Base-by-base conservation (phyloP, 2,329 filamentous ascomycete species). In the Fusarium mundagurra region DNA sequence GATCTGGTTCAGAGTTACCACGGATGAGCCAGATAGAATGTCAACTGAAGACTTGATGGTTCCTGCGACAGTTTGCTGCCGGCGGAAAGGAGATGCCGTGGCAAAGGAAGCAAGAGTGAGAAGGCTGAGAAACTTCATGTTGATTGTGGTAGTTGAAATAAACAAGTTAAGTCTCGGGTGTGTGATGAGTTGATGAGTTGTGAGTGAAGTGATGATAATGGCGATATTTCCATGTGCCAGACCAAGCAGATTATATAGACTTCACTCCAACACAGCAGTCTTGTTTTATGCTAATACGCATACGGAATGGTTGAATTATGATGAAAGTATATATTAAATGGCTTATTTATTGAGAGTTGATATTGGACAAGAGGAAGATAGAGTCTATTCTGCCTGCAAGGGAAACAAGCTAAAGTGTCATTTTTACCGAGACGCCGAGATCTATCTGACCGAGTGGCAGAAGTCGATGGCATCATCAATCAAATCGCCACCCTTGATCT, bases 51-150 rank as follows among this genome's bases (percentile, higher is more conserved):
- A 6, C 22, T 47, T 17, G 39, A 74, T 55, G 17, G 47, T 51
- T 54, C 72, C 61, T 33, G 48, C 33, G 16, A 66, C 47, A 3
- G 72, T 67, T 41, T 66, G 58, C 16, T 75, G 69, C 24, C 70
- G 61, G 3, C 58, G 41, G 27, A 62, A 33, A 18, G 72, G 72
- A 9, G 60, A 47, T 8, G 72, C 72, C 45, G 63, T 31, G 45
- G 55, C 72, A 13, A 74, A 57, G 12, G 72, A 73, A 16, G 43
- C 69, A 29, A 70, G 53, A 31, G 61, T 57, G 27, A 74, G 18
- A 8, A 74, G 39, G n/a, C 33, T 62, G 12, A 75, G 51, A 29
- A 74, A 73, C 69, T 73, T 74, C 72, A 74, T 74, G 14, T 44
- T 70, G 39, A 33, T 34, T 33, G 13, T 29, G 33, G 13, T 34